Base-by-base conservation (phyloP, 768 basidiomycete genomes). In the Trametes cubensis region DNA sequence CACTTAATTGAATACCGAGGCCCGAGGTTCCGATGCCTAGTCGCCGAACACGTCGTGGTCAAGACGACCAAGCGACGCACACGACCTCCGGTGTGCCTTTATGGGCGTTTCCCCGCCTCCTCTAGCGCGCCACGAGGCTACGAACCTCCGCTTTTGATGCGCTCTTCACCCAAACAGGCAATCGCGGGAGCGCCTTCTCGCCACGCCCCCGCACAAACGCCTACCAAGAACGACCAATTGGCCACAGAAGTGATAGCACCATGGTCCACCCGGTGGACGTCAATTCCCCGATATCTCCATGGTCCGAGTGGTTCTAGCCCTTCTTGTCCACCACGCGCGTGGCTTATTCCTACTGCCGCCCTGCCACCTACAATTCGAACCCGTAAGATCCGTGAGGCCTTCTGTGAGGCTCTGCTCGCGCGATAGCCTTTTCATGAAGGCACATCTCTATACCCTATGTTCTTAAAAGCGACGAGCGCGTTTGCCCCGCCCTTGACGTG, bases 111-210 rank as follows among this genome's bases (percentile, higher is more conserved):
- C 7, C 17, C 25, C 26, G 26, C 48, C 57, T 3, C 34, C 2
- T 30, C 15, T 0, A 40, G 39, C 48, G 21, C 53, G 26, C 39
- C 61, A 56, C 53, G 61, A 62, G 61, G 61, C 61, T 62, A 62
- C 55, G 15, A 25, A 62, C 55, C 61, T 30, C 55, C 55, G 25
- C 30, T 53, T n/a, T 13, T 39, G 45, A 56, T 56, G 55, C 55
- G 55, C 46, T 8, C 45, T 21, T 14, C 25, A 17, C 48, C 28
- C 26, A 28, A 28, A 49, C 48, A 5, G 48, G 48, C 23, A 18
- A 18, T 28, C 48, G 48, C 48, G 26, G 48, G 26, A 26, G 48
- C 48, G 25, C 48, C 23, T 49, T 17, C 13, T 6, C 8, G 20
- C 48, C 34, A 34, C 28, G 4, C 25, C 21, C 48, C 48, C 48